Conservation (phyloP, 805 yeast species). For the Starmerella roubikii region DNA sequence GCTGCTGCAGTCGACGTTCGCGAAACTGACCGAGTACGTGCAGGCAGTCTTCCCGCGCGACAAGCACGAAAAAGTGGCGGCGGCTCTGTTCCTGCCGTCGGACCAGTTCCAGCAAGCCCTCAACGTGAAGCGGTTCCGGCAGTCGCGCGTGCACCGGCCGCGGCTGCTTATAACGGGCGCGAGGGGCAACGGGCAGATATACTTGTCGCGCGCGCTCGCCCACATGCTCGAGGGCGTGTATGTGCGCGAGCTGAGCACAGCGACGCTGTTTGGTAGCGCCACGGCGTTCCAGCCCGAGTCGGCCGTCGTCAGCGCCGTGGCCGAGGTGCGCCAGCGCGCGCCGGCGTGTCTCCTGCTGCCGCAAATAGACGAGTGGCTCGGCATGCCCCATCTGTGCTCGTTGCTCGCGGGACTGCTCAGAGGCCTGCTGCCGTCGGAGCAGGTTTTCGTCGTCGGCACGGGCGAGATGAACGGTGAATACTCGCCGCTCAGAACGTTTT, state of each 20-base stretch:
- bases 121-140: constrained; percentile 42
- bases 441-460: constrained; percentile 59
- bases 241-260: constrained; percentile 55
- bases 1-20: constrained; percentile 35
- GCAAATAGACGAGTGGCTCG: constrained; percentile 54
- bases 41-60: constrained; percentile 6
- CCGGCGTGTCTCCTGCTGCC: constrained; percentile 82
- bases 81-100: constrained; percentile 32
- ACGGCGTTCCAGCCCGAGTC: constrained; percentile 58
- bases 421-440: constrained; percentile 56
- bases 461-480: constrained; percentile 43
- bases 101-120: constrained; percentile 48
- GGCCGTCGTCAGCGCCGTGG: constrained; percentile 63
- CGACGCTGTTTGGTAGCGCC: constrained; percentile 44
- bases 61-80: constrained; percentile 2
- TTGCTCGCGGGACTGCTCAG: constrained; percentile 50
- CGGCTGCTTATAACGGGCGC: constrained; percentile 60
- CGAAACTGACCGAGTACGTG: background rate
- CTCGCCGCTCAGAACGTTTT: constrained; percentile 32
- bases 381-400: constrained; percentile 57
- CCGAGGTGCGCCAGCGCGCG: constrained; percentile 78
- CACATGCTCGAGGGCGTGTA: constrained; percentile 81
- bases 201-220: constrained; percentile 67
- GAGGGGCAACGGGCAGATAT: constrained; percentile 75
- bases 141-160: constrained; percentile 69